These are phyloP conservation scores for Dactylellina drechsleri DNA, from an alignment of 2,329 filamentous ascomycete species.

Conservation along the genomic window DNA sequence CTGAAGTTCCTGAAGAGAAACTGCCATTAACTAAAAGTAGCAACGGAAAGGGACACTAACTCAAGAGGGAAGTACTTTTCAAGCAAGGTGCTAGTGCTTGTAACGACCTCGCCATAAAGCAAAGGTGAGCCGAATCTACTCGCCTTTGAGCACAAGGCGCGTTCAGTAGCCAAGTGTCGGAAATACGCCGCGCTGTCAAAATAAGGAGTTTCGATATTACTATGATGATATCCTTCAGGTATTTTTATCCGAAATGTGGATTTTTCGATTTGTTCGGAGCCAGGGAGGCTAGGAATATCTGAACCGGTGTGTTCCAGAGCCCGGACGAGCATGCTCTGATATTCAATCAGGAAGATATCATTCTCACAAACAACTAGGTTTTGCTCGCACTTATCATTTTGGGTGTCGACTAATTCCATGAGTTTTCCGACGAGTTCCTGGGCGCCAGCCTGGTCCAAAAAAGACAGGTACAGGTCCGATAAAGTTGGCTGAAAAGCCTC, in stretches of 20 bases:
- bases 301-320: no score
- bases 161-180: conserved; percentile 62
- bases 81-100: conserved; percentile 90
- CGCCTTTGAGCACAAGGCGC: conserved; percentile 59
- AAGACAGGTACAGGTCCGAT: conserved; percentile 83
- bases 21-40: no score
- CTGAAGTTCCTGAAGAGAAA: conserved; percentile 73
- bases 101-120: conserved; percentile 90
- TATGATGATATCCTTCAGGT: conserved; percentile 74
- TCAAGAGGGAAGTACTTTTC: conserved; percentile 72
- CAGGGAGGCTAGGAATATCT: conserved; percentile 28
- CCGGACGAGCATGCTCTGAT: not conserved
- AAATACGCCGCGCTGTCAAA: conserved; percentile 70
- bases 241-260: conserved; percentile 78
- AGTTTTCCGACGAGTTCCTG: conserved; percentile 68
- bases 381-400: no score
- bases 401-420: not conserved
- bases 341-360: conserved; percentile 17
- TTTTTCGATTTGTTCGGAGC: conserved; percentile 74
- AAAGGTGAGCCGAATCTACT: conserved; percentile 76
- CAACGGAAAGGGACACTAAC: no score
- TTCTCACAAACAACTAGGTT: conserved; percentile 3
- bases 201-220: conserved; percentile 72
- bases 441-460: conserved; percentile 73
- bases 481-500: conserved; percentile 68